These are phyloP conservation scores for Lactarius tabidus DNA, from an alignment of 768 basidiomycete genomes.

Conservation along the genomic window DNA sequence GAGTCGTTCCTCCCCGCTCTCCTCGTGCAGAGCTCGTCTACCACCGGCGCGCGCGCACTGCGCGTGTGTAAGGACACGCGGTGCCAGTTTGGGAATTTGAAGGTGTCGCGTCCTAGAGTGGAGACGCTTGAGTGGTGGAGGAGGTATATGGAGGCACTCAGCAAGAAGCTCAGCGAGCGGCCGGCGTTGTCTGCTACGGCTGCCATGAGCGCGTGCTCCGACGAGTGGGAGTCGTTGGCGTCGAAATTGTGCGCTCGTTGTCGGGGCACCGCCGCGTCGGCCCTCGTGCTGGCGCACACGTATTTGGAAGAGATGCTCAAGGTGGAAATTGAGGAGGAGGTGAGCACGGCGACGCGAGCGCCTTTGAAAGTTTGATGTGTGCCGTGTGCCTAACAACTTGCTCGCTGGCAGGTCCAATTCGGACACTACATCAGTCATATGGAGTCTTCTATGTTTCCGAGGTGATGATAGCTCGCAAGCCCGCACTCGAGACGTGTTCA, in stretches of 20 bases:
- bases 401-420: slow-evolving; percentile 3
- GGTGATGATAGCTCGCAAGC: not conserved
- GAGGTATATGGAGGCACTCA: slow-evolving; percentile 2
- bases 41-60: not conserved
- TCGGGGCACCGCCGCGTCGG: slow-evolving; percentile 7
- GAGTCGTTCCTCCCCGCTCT: not conserved
- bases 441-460: slow-evolving; percentile 15
- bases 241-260: slow-evolving; percentile 9
- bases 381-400: not conserved
- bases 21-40: not conserved
- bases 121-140: slow-evolving; percentile 10
- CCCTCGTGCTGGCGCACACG: slow-evolving; percentile 6
- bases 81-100: slow-evolving; percentile 10
- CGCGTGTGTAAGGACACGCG: slow-evolving; percentile 5
- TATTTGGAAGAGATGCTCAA: slow-evolving; percentile 4
- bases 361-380: not conserved
- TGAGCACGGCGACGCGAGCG: not conserved
- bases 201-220: slow-evolving; percentile 4
- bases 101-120: not conserved
- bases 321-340: slow-evolving; percentile 12
- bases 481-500: not conserved
- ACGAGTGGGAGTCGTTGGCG: slow-evolving; percentile 8
- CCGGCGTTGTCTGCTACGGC: not conserved
- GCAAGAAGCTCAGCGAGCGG: not conserved
- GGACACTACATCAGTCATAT: slow-evolving; percentile 6